Evolutionary conservation across 768 basidiomycete genomes (phyloP).

Genomic region (Boletus vermiculosoides): DNA sequence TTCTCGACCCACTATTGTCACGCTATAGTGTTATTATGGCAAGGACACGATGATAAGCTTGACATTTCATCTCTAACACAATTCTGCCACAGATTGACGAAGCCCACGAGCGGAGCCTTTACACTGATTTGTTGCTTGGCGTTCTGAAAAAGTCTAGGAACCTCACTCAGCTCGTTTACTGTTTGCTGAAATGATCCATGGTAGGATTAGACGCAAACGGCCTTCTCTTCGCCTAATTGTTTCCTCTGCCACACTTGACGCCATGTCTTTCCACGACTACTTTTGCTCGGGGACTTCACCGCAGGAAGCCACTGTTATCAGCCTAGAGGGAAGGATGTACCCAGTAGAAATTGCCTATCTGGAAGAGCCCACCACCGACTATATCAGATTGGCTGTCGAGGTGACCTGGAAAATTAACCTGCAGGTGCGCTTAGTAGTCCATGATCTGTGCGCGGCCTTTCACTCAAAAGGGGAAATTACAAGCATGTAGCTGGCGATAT

Average conservation of each 20-base stretch:
- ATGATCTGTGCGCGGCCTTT: background rate
- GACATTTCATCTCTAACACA: background rate
- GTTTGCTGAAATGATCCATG: conserved; percentile 2
- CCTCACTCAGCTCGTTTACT: background rate
- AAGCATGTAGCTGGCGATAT: conserved; percentile 87
- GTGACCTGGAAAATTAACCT: conserved; percentile 79
- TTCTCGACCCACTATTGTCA: conserved; percentile 88
- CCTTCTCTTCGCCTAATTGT: conserved; percentile 88
- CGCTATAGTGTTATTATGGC: conserved; percentile 97
- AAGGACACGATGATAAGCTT: conserved; percentile 17
- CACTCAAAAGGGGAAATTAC: background rate
- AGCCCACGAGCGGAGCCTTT: conserved; percentile 94
- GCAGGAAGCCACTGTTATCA: conserved; percentile 79
- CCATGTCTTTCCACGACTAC: conserved; percentile 83
- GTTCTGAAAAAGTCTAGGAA: conserved; percentile 81
- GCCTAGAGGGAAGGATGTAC: conserved; percentile 91
- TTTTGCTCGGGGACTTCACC: conserved; percentile 66
- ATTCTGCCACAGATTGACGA: conserved; percentile 75
- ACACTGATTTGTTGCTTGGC: conserved; percentile 91
- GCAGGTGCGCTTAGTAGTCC: conserved; percentile 49
- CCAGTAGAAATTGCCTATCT: conserved; percentile 94
- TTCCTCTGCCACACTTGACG: conserved; percentile 96
- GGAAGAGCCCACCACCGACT: conserved; percentile 72
- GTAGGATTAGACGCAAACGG: conserved; percentile 87
- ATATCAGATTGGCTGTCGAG: conserved; percentile 78